Evolutionary conservation across 228 moss, liverwort and hornwort species (phyloP), one percentile per base, ranked within the genome.

Genomic region (Sphagnum fallax): DNA sequence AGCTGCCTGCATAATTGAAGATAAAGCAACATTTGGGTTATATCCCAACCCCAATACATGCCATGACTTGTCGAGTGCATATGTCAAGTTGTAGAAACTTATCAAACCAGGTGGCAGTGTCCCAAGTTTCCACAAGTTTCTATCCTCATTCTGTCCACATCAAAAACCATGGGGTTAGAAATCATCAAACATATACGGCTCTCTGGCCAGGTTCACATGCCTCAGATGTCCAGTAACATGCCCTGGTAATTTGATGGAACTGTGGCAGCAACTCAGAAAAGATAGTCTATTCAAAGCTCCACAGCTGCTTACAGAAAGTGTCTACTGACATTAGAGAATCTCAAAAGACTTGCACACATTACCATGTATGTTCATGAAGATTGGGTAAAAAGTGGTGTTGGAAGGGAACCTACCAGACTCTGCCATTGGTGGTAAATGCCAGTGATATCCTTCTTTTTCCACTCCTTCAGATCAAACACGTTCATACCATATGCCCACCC

Each of bases 401-500:
- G 32, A 32, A 32, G 32, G 32, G 32, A 32, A 32, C 32, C 67
- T 73, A 92, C 95, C 80, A 87, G 68, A 16, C 74, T 85, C 67
- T 95, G 95, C 95, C 92, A 95, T 81, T 84, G 92, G 62, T 92
- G 95, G 63, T 95, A 95, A 69, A 92, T 85, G 49, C 82, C 76
- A 48, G 92, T 95, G 55, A 92, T 92, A 59, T 87, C 87, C 9
- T 66, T 84, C 71, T 82, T 87, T 78, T 85, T 92, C 92, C 92
- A 95, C 72, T 92, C 88, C 71, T 80, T 71, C 60, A 95, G 81
- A 72, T 95, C 92, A 67, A 95, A 95, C 65, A 95, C 74, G 52
- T 95, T 95, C 92, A 92, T 95, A 10, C 95, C 92, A 67, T 88
- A 95, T 14, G 95, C 92, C 95, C 95, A 95, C 8, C 88, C 90